Evolutionary conservation across 2,329 filamentous ascomycete genomes (phyloP).

Genomic region (Cytospora piceae): DNA sequence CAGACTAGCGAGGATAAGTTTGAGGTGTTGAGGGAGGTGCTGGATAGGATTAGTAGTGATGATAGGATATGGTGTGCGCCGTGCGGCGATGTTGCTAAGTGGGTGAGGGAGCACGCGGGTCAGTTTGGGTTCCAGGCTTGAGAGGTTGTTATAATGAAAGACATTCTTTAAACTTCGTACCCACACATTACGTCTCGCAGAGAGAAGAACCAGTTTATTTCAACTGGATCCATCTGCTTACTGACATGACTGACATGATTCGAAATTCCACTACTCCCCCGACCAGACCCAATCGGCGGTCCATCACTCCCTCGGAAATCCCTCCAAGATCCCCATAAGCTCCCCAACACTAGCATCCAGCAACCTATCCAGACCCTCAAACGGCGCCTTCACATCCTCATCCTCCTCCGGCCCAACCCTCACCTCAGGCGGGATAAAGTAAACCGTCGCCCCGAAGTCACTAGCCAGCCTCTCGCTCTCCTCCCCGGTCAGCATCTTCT

Average conservation of each 20-base stretch:
- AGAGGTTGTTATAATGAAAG: background rate
- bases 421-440: constrained; percentile 16
- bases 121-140: constrained; percentile 20
- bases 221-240: background rate
- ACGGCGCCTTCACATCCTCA: constrained; percentile 1
- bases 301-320: background rate
- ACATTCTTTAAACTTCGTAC: background rate
- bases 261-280: background rate
- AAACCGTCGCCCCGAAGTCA: constrained; percentile 16
- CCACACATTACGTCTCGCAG: background rate
- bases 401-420: background rate
- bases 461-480: constrained; percentile 24
- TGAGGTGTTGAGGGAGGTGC: constrained; percentile 35
- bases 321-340: constrained; percentile 9
- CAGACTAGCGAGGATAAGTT: constrained; percentile 36
- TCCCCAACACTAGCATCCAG: constrained; percentile 11
- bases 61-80: constrained; percentile 37
- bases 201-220: background rate
- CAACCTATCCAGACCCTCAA: constrained; percentile 6
- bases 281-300: too few species aligned
- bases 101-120: constrained; percentile 33
- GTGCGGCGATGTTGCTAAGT: constrained; percentile 36
- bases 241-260: background rate
- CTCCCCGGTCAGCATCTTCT: constrained; percentile 16
- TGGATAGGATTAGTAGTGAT: constrained; percentile 32